Evolutionary conservation across 1,139 yeast species (phyloP), one percentile per base, ranked within the genome.

Genomic region (Yamadazyma siamensis): DNA sequence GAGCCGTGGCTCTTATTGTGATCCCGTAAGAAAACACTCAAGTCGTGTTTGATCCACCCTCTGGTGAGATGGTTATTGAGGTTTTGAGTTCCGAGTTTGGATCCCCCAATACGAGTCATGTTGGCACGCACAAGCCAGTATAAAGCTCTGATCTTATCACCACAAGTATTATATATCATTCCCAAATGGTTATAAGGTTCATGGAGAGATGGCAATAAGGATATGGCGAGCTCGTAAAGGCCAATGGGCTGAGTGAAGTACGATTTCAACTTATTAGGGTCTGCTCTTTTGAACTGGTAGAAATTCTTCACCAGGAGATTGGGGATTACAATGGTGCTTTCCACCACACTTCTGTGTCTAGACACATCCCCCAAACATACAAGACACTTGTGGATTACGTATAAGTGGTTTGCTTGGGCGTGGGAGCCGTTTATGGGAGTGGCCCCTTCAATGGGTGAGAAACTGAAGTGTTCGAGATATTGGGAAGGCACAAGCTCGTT

Each of bases 151-250:
- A 44, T 54, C 31, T 59, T 61, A 29, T 62, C 61, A 27, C 58
- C 67, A 13, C 56, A 42, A 9, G 50, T 31, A 38, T 65, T 66
- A 39, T 70, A 67, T 13, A 80, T 68, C 57, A 80, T 71, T 5
- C 85, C 87, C 31, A 76, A 67, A 43, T 79, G 84, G 42, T 75
- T 75, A 44, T 75, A 75, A 1, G 86, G 78, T 43, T 79, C 87
- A 35, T 81, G 81, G 34, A 77, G 61, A 1, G 84, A 75, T 1
- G 88, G 89, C 23, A 80, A 53, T 15, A 80, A 54, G 23, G 71
- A 45, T 19, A 77, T 69, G 16, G 86, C 77, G 25, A 61, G 49
- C 32, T 71, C 65, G 41, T 77, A 75, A 42, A 65, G 68, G 39
- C 66, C 65, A 13, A 75, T 50, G 1, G 84, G 61, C 16, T 44